Evolutionary conservation across 2,329 filamentous ascomycete species (phyloP).

Genomic region (Tolypocladium tropicale): DNA sequence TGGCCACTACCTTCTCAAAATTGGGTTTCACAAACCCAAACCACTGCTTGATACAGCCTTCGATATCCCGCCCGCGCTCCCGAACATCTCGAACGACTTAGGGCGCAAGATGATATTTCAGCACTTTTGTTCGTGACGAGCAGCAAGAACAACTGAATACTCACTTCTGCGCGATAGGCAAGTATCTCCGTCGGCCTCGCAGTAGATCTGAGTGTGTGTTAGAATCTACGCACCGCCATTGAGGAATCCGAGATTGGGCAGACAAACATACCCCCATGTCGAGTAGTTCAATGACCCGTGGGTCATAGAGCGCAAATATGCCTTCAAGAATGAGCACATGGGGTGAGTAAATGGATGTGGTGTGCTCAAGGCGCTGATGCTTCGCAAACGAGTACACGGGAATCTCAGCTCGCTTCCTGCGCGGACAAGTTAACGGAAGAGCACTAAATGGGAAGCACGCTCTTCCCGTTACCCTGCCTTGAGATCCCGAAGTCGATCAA

Average conservation of each 20-base stretch:
- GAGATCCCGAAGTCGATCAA: constrained; percentile 69
- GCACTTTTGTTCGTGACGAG: not conserved
- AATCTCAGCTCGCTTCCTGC: constrained; percentile 76
- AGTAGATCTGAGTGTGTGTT: constrained; percentile 62
- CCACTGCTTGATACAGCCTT: constrained; percentile 98
- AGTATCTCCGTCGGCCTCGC: constrained; percentile 89
- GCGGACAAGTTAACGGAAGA: constrained; percentile 1
- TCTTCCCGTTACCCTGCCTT: constrained; percentile 69
- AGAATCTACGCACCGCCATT: not conserved
- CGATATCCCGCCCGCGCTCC: constrained; percentile 81
- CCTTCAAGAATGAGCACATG: constrained; percentile 93
- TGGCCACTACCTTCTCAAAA: constrained; percentile 64
- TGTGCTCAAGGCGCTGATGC: constrained; percentile 69
- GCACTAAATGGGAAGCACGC: not conserved
- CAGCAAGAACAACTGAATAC: constrained; percentile 13
- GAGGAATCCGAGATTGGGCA: not conserved
- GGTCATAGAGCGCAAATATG: constrained; percentile 89
- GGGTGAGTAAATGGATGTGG: constrained; percentile 87
- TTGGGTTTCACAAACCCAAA: constrained; percentile 95
- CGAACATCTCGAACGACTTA: constrained; percentile 77
- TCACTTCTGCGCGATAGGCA: constrained; percentile 81
- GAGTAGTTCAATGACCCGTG: constrained; percentile 71
- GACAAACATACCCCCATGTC: constrained; percentile 75
- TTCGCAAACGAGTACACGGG: constrained; percentile 93
- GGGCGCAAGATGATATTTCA: not conserved